A percentile compares a stretch with the other conserved stretches of the same genome.
These are phyloP conservation scores for Penicillium sp. DNA, from an alignment of 2,329 filamentous ascomycete species.

Conservation along the genomic window DNA sequence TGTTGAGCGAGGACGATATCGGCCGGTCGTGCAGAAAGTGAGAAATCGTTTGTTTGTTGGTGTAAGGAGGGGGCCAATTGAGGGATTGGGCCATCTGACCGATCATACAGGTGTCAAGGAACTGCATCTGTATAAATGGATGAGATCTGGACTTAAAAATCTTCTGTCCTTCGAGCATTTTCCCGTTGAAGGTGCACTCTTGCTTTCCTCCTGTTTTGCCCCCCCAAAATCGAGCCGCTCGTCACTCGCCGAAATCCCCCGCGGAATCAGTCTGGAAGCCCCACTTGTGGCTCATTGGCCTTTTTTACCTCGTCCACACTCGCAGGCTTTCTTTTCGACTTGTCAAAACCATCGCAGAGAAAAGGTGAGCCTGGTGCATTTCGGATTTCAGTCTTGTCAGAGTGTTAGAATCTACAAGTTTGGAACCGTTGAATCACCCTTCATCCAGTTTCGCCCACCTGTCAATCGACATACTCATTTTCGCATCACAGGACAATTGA, in stretches of 20 bases:
- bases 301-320: slow-evolving; percentile 5
- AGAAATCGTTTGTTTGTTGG: not conserved
- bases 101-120: not conserved
- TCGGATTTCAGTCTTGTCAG: not conserved
- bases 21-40: not conserved
- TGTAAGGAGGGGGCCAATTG: not conserved
- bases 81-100: not conserved
- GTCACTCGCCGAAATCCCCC: slow-evolving; percentile 3
- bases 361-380: not conserved
- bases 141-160: not conserved
- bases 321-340: not conserved
- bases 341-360: not conserved
- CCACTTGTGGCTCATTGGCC: slow-evolving; percentile 5
- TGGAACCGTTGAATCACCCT: not conserved
- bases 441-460: not conserved
- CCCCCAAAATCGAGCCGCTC: too few relatives aligned
- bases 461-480: slow-evolving; percentile 1
- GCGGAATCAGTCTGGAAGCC: not conserved
- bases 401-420: not conserved
- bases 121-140: not conserved
- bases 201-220: not conserved
- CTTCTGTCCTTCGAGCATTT: too few relatives aligned
- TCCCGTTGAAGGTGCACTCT: not conserved
- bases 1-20: not conserved
- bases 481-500: not conserved